A percentile compares a stretch with the other conserved stretches of the same genome.
Conservation (phyloP, 257 asterid species). For the Sherardia arvensis region DNA sequence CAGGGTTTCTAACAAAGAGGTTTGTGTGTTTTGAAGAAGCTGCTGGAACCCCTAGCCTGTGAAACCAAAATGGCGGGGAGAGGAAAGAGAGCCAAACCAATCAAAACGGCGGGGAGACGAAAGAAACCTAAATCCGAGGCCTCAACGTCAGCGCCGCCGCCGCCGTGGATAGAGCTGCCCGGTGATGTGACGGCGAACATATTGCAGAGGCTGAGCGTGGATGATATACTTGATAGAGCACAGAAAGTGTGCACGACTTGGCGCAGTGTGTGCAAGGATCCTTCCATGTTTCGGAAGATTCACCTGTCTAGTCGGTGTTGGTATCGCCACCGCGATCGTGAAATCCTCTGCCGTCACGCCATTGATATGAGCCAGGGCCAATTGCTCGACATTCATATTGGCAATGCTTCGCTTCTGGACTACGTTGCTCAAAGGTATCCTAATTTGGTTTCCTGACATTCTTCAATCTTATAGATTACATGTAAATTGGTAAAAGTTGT, state of each 20-base stretch:
- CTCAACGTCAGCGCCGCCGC: not conserved
- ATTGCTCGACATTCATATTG: slow-evolving; percentile 14
- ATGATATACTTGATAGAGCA: slow-evolving; percentile 34
- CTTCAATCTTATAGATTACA: too few relatives aligned
- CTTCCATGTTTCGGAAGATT: slow-evolving; percentile 27
- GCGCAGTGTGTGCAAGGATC: slow-evolving; percentile 38
- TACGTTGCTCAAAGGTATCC: slow-evolving; percentile 22
- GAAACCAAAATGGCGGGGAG: too few relatives aligned
- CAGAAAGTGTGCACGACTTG: slow-evolving; percentile 36
- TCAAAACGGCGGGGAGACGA: not conserved
- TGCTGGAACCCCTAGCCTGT: too few relatives aligned
- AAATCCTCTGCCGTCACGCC: slow-evolving; percentile 10
- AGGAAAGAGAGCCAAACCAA: too few relatives aligned
- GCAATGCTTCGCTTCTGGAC: slow-evolving; percentile 11
- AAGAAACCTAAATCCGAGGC: not conserved
- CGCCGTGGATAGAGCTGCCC: slow-evolving; percentile 42
- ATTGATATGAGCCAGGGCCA: slow-evolving; percentile 23
- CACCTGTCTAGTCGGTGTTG: not conserved
- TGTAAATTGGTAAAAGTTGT: too few relatives aligned
- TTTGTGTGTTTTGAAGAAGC: too few relatives aligned
- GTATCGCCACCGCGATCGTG: not conserved
- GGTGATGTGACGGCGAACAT: slow-evolving; percentile 37
- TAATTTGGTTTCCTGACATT: too few relatives aligned
- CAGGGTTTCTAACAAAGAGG: too few relatives aligned
- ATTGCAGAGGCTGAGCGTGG: slow-evolving; percentile 31